Conservation (phyloP, 208 protist genomes). For the Crithidia sp. region DNA sequence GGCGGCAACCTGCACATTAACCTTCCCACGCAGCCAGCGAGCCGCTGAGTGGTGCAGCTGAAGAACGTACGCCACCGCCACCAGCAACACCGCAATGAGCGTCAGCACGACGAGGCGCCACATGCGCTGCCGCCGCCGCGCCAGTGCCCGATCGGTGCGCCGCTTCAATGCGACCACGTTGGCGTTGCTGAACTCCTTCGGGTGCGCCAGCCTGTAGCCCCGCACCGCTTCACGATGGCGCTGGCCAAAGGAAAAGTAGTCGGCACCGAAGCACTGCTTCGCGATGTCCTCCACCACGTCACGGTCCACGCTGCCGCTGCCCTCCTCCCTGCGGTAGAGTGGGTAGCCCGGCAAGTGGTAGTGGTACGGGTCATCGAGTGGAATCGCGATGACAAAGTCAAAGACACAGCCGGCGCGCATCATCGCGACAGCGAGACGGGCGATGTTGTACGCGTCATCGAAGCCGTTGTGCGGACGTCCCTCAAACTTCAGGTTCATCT, state of each 20-base stretch:
- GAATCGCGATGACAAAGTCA: slow-evolving; percentile 79
- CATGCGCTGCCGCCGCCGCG: slow-evolving; percentile 38
- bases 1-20: too few relatives aligned
- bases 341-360: slow-evolving; percentile 67
- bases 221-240: slow-evolving; percentile 51
- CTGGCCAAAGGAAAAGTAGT: slow-evolving; percentile 84
- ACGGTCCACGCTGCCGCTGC: slow-evolving; percentile 73
- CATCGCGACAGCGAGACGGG: slow-evolving; percentile 83
- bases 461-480: slow-evolving; percentile 89
- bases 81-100: slow-evolving; percentile 19
- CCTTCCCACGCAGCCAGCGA: slow-evolving; percentile 7
- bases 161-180: slow-evolving; percentile 50
- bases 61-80: slow-evolving; percentile 27
- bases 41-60: slow-evolving; percentile 4
- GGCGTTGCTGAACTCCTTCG: slow-evolving; percentile 50
- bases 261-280: slow-evolving; percentile 74
- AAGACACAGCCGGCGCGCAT: slow-evolving; percentile 83
- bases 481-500: slow-evolving; percentile 77
- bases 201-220: slow-evolving; percentile 58
- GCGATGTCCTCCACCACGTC: slow-evolving; percentile 90
- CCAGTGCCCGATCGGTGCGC: slow-evolving; percentile 34
- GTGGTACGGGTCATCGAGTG: slow-evolving; percentile 68
- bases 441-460: slow-evolving; percentile 93
- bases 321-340: slow-evolving; percentile 82
- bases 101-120: slow-evolving; percentile 39